Evolutionary conservation across 2,329 filamentous ascomycete species (phyloP), one percentile per base, ranked within the genome.

Genomic region (Penicillium sp.): DNA sequence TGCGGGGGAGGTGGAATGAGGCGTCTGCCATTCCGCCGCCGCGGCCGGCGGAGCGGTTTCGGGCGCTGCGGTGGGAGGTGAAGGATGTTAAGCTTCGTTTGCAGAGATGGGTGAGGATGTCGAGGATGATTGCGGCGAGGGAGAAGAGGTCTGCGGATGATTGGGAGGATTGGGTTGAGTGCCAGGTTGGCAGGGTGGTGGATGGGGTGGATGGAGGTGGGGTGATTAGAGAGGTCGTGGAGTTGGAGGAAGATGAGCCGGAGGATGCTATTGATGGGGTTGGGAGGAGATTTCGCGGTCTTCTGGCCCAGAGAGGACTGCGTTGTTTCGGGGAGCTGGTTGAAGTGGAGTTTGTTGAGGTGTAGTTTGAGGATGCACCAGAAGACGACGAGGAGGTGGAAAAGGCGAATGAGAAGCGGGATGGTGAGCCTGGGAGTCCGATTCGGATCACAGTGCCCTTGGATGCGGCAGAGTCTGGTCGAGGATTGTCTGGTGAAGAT

Each of bases 41-140:
- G 23, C 76, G 72, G 15, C 74, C 75, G 12, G 75, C 68, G 23
- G 70, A 75, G 26, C 78, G 76, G 51, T 81, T 80, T 46, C 80
- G 79, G 2, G 78, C 74, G 2, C 77, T 75, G 20, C 84, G 79
- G 60, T 84, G 81, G 48, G 81, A 79, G 29, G 75, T 58, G 54
- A 85, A 84, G 2, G 83, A 77, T 27, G 79, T 76, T 7, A 78
- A 73, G 49, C 80, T 82, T 62, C 80, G 79, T 58, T 83, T 81
- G 58, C 84, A 73, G 56, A 86, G 74, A 58, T 81, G 79, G 1
- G 82, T 84, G 15, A 86, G 61, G 33, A 87, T 80, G 56, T 86
- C 82, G 15, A 86, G 68, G 52, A 77, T 83, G 17, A 84, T 71
- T 44, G 83, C 84, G 3, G 77, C 83, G 0, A 86, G 74, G 21